A percentile compares a stretch with the other conserved stretches of the same genome.
These are phyloP conservation scores for Aspergillus caelatus DNA, from an alignment of 2,329 filamentous ascomycete species.

Conservation along the genomic window DNA sequence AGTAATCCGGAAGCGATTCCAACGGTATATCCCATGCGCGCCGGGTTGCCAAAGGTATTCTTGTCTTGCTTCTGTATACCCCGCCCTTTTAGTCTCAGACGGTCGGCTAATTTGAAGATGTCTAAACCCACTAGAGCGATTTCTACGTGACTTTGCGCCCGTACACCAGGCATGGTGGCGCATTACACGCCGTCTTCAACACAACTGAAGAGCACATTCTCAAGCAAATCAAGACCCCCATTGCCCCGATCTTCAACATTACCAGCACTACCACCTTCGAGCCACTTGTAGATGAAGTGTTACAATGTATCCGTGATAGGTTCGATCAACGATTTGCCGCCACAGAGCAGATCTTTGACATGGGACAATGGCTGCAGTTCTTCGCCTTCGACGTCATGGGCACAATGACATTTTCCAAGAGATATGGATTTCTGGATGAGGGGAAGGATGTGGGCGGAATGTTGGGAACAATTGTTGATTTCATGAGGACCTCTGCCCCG, in stretches of 20 bases:
- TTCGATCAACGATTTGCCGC: constrained; percentile 22
- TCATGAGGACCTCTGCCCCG: background rate
- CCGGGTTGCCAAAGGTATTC: constrained; percentile 21
- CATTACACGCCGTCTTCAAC: constrained; percentile 32
- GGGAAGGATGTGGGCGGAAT: background rate
- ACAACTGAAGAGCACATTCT: constrained; percentile 33
- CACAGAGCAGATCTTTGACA: background rate
- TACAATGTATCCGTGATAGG: constrained; percentile 24
- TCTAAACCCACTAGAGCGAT: constrained; percentile 17
- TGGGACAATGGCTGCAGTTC: background rate
- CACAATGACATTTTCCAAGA: background rate
- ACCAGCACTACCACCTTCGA: constrained; percentile 4
- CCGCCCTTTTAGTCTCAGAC: too few species aligned
- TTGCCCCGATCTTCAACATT: constrained; percentile 16
- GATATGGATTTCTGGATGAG: constrained; percentile 1
- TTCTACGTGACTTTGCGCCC: constrained; percentile 28
- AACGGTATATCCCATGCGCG: constrained; percentile 21
- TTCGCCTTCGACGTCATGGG: background rate
- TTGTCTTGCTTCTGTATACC: too few species aligned
- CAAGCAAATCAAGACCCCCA: constrained; percentile 16
- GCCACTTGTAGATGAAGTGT: constrained; percentile 13
- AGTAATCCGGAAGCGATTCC: constrained; percentile 27
- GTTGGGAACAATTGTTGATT: background rate
- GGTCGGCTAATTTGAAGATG: too few species aligned
- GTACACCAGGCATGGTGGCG: constrained; percentile 2